Evolutionary conservation across 1,284 basidiomycete species (phyloP).

Genomic region (Ceratobasidium papillatum): DNA sequence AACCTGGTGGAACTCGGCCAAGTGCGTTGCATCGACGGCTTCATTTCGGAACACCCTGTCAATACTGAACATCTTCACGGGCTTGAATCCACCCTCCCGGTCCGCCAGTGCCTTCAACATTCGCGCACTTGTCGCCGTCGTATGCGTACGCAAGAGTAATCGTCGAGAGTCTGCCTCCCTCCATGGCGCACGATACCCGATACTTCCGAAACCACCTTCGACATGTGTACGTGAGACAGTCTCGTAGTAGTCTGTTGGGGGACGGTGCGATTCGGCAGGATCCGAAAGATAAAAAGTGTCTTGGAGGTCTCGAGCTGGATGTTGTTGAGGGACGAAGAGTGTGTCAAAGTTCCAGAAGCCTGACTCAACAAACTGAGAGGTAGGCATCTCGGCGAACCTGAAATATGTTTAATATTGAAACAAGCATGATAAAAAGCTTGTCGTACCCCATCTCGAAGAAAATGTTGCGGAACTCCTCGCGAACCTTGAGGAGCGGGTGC

Average conservation of each 20-base stretch:
- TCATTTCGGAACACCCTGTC: constrained; percentile 99
- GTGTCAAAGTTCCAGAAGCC: constrained; percentile 99
- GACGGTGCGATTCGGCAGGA: constrained; percentile 78
- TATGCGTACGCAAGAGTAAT: constrained; percentile 95
- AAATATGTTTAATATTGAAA: constrained; percentile 1
- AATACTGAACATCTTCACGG: constrained; percentile 97
- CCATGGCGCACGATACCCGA: constrained; percentile 99
- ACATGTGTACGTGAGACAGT: constrained; percentile 91
- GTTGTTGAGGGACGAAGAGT: constrained; percentile 98
- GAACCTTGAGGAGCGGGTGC: constrained; percentile 96
- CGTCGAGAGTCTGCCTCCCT: constrained; percentile 89
- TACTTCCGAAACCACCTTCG: constrained; percentile 90
- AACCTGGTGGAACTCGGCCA: constrained; percentile 99
- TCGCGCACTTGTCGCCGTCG: constrained; percentile 92
- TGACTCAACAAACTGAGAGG: constrained; percentile 96
- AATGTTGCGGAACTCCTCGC: constrained; percentile 97
- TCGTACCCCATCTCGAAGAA: constrained; percentile 99
- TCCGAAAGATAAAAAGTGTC: constrained; percentile 99
- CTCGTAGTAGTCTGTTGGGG: constrained; percentile 87
- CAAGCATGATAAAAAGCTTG: neutral
- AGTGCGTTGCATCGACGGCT: constrained; percentile 98
- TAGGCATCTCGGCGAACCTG: constrained; percentile 99
- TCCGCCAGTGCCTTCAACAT: constrained; percentile 94
- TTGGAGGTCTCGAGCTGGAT: constrained; percentile 97
- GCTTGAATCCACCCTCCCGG: constrained; percentile 82